Conservation (phyloP, 345 rosid species). For the Eucalyptus curtisii region DNA sequence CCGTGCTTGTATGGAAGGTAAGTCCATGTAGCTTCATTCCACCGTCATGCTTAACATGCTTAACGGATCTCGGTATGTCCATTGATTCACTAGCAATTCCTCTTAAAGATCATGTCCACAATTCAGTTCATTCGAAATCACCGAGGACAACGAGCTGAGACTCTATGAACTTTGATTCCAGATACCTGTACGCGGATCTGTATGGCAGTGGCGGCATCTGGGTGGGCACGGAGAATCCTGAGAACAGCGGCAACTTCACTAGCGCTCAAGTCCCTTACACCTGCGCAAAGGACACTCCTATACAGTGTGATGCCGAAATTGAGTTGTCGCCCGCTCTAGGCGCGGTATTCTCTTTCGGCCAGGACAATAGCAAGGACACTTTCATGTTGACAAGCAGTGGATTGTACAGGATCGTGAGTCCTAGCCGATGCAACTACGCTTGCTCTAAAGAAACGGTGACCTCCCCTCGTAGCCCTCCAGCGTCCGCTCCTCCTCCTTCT, state of each 20-base stretch:
- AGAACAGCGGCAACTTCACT: constrained; percentile 69
- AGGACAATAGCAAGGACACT: constrained; percentile 66
- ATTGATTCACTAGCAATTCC: not conserved
- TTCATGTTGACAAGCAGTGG: constrained; percentile 54
- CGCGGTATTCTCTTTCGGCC: constrained; percentile 72
- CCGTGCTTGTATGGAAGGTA: constrained; percentile 76
- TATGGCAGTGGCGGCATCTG: constrained; percentile 43
- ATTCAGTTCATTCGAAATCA: not conserved
- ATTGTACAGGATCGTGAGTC: constrained; percentile 67
- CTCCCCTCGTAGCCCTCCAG: not conserved
- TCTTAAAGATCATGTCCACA: not conserved
- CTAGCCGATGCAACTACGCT: constrained; percentile 63
- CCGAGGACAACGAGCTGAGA: not conserved
- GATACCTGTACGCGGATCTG: constrained; percentile 80
- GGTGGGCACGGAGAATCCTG: constrained; percentile 60
- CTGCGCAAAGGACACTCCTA: constrained; percentile 65
- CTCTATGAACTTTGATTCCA: constrained; percentile 3
- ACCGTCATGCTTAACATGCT: not conserved
- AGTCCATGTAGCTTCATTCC: not conserved
- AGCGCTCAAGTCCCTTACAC: constrained; percentile 28
- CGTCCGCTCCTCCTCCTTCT: not conserved
- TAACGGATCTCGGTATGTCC: not conserved
- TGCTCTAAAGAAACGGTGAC: constrained; percentile 63
- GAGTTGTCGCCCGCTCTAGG: constrained; percentile 46
- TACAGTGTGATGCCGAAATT: constrained; percentile 32